A percentile compares a stretch with the other conserved stretches of the same genome.
Evolutionary conservation across 2,329 filamentous ascomycete genomes (phyloP).

Genomic region (Verruconis gallopava): DNA sequence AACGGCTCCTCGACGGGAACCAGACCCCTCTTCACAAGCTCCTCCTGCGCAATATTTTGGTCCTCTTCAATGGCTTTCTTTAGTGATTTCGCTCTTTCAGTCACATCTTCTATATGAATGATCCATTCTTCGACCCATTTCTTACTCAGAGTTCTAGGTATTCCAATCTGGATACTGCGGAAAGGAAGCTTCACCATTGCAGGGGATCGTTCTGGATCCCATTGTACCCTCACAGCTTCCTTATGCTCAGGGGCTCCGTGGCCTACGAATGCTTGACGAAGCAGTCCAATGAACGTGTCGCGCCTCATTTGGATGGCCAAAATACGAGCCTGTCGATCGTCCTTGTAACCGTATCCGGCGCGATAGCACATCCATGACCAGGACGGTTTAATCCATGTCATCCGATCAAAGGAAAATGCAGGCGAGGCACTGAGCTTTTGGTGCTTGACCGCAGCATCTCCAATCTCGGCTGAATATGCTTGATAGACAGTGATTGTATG

Average conservation of each 20-base stretch:
- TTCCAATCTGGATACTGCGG: slow-evolving; percentile 49
- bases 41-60: slow-evolving; percentile 20
- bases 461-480: slow-evolving; percentile 43
- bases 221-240: slow-evolving; percentile 1
- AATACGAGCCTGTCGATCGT: slow-evolving; percentile 40
- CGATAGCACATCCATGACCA: slow-evolving; percentile 55
- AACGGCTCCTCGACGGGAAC: slow-evolving; percentile 35
- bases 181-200: slow-evolving; percentile 33
- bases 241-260: slow-evolving; percentile 1
- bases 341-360: slow-evolving; percentile 46
- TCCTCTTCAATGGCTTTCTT: slow-evolving; percentile 33
- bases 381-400: slow-evolving; percentile 54
- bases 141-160: slow-evolving; percentile 34
- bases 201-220: slow-evolving; percentile 38
- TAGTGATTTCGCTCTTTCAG: slow-evolving; percentile 36
- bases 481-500: slow-evolving; percentile 49
- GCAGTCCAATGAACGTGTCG: slow-evolving; percentile 34
- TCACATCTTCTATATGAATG: slow-evolving; percentile 45
- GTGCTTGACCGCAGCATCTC: slow-evolving; percentile 35
- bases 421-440: slow-evolving; percentile 42
- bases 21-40: slow-evolving; percentile 27
- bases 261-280: slow-evolving; percentile 17
- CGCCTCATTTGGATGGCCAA: slow-evolving; percentile 44
- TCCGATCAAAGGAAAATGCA: slow-evolving; percentile 39
- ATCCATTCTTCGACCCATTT: slow-evolving; percentile 41